Base-by-base conservation (phyloP, 441 rosid genomes). In the Geranium incanum region DNA sequence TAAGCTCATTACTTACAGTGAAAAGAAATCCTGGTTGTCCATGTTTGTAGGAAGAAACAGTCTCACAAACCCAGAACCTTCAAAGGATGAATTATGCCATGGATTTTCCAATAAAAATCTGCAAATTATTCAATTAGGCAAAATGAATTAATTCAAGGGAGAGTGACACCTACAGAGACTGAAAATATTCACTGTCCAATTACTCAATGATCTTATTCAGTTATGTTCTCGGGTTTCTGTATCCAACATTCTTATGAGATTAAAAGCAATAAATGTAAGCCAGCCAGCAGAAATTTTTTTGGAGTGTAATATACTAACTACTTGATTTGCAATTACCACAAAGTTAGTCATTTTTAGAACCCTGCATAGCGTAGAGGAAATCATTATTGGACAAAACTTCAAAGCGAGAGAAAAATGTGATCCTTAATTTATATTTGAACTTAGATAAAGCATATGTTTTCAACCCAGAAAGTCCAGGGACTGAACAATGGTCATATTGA, bases 61-160 rank as follows among this genome's bases (percentile, higher is more conserved):
- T 83, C 93, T 89, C 81, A 91, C 86, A 73, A 95, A 95, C 39
- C 98, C 99, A 82, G 95, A 84, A 74, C 99, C 99, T 83, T 95
- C 99, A 74, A 95, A 95, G 72, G 95, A 79, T 62, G 98, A 85
- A 83, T 95, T 91, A 82, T 95, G 97, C 98, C 98, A 95, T 41
- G 99, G 99, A 82, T 93, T 95, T 79, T 93, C 97, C 88, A 92
- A 80, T 71, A 88, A 86, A 75, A 87, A 80, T 82, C 99, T 95
- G 89, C 83, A 79, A 76, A 63, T 73, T 38, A 36, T 70, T 68
- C 73, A 36, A 70, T 36, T 55, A 15, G 4, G 39, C 38, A 23
- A 48, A 48, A 69, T 11, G 13, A 9, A 73, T 71, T 57, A 81
- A 66, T 41, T 72, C 71, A 77, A 41, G 59, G 0, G 66, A 6